Evolutionary conservation across 1,139 yeast genomes (phyloP), one percentile per base, ranked within the genome.

Genomic region (Suhomyces bolitotheri): DNA sequence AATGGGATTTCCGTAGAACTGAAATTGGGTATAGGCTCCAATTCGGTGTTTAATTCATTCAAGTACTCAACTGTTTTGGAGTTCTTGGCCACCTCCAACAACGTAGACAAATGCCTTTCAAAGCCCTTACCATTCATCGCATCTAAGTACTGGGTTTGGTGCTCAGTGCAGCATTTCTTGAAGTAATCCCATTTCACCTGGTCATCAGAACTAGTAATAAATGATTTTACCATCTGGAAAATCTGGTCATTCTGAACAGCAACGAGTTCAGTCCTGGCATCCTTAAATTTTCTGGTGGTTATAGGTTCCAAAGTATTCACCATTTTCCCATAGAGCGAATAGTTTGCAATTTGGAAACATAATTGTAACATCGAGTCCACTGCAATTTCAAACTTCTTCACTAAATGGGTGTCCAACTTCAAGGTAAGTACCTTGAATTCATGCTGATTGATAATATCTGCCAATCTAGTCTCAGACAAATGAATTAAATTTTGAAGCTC

Each of bases 361-460:
- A 82, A 58, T 54, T 84, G 94, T 33, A 83, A 62, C 54, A 82
- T 65, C 0, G 88, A 79, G 60, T 84, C 92, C 2, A 81, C 62
- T 16, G 82, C 75, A 22, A 82, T 60, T 16, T 73, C 71, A 52
- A 78, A 66, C 44, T 73, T 78, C 24, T 61, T 62, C 5, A 75
- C 69, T 27, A 80, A 53, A 35, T 64, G 72, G 17, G 76, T 60
- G 53, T 69, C 67, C 46, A 77, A 51, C 43, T 65, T 67, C 34
- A 71, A 47, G 28, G 55, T 57, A 38, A 63, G 48, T 3, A 77
- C 72, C 33, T 69, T 65, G 42, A 76, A 76, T 45, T 80, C 82
- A 58, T 83, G 88, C 49, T 83, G 87, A 45, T 80, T 75, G 35
- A 84, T 81, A 46, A 82, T 67, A 58, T 84, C 94, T 2, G 90